These are phyloP conservation scores for Tanacetum coccineum DNA, from an alignment of 129 eudicot genomes.

Conservation along the genomic window DNA sequence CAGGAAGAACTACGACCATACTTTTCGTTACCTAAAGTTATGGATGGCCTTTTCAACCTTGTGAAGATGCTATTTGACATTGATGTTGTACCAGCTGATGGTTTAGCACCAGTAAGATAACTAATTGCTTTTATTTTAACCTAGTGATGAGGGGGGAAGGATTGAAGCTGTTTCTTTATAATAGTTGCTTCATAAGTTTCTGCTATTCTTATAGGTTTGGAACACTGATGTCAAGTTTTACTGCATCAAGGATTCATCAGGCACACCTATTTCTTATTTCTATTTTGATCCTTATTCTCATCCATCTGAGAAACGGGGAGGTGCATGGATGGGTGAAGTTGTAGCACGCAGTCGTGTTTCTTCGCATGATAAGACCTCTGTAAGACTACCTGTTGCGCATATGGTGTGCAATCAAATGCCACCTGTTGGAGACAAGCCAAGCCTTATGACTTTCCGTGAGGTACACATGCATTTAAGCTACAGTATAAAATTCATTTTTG, in stretches of 20 bases:
- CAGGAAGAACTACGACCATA: slow-evolving; percentile 97
- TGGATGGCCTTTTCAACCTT: slow-evolving; percentile 94
- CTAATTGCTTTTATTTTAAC: slow-evolving; percentile 1
- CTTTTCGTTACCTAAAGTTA: slow-evolving; percentile 90
- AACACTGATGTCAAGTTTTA: slow-evolving; percentile 76
- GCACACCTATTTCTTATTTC: slow-evolving; percentile 75
- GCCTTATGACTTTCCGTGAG: slow-evolving; percentile 98
- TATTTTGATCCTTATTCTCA: slow-evolving; percentile 97
- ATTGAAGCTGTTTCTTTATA: slow-evolving; percentile 14
- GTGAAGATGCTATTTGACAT: slow-evolving; percentile 81
- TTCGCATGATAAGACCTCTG: slow-evolving; percentile 65
- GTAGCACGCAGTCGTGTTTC: slow-evolving; percentile 76
- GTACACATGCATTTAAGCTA: slow-evolving; percentile 30
- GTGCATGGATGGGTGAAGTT: slow-evolving; percentile 99
- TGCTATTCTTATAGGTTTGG: slow-evolving; percentile 64
- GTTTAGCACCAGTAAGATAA: slow-evolving; percentile 78
- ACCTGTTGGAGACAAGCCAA: slow-evolving; percentile 97
- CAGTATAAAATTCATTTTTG: no score
- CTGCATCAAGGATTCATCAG: slow-evolving; percentile 74
- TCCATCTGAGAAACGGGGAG: slow-evolving; percentile 96
- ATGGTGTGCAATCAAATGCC: slow-evolving; percentile 99
- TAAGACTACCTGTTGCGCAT: slow-evolving; percentile 92
- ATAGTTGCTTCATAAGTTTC: not conserved
- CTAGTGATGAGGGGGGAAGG: not conserved
- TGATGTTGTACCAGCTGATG: slow-evolving; percentile 72